Base-by-base conservation (phyloP, 345 rosid species). In the Nasturtium officinale region DNA sequence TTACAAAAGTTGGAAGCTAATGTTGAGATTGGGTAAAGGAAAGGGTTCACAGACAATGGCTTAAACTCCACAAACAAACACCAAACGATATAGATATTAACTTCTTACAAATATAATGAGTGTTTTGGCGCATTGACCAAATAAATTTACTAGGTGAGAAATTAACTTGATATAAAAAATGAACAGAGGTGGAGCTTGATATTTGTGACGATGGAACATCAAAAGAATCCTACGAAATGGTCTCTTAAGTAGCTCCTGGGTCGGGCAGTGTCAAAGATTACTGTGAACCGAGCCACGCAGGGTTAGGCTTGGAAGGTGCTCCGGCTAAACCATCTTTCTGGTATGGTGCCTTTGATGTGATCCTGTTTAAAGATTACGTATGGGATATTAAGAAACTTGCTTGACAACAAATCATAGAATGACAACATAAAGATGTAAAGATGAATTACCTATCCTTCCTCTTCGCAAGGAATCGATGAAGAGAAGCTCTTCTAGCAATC, bases 381-480 rank as follows among this genome's bases (percentile, higher is more conserved):
- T 13, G 2, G 11, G 3, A 74, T 16, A 15, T 9, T 59, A 4
- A 59, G 61, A 59, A 59, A 38, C 46, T 59, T 18, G 7, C 47
- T 48, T 50, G 5, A 66, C 53, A 37, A 37, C 26, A 54, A 13
- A 18, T 4, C 6, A 10, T 17, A n/a, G 18, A 74, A 16, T 18
- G 15, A 17, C 52, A 47, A 35, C 10, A 53, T 63, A 16, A 57
- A 5, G 5, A 7, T 12, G 15, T 33, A 56, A 13, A 9, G 1
- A 40, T 16, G 21, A 6, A 18, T 26, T 67, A 75, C 73, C 78
- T 67, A 66, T 94, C 96, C 79, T 94, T 91, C 65, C 98, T 86
- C 91, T 89, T 94, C 83, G 79, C 97, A 56, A 94, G 53, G 88
- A 91, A 94, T 26, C 98, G 86, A 78, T 89, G 98, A 35, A 94